Conservation (phyloP, 495 filamentous ascomycete species). For the Podospora pseudocomata region DNA sequence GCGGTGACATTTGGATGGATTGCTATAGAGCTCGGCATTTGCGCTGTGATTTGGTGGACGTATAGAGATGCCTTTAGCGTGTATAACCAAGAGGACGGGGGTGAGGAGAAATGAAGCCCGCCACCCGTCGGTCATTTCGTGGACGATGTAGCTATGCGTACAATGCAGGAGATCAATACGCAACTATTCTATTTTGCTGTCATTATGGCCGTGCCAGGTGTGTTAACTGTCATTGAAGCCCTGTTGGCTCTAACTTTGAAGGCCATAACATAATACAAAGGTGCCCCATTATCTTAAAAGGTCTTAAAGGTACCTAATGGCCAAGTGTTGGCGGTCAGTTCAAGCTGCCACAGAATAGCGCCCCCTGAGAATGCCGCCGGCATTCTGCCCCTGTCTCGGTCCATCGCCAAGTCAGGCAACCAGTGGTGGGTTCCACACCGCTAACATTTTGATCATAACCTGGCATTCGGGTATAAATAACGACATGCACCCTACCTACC, state of each 20-base stretch:
- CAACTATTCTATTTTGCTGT: no score
- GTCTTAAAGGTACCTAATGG: no score
- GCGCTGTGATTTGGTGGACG: conserved; percentile 7
- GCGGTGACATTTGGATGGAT: conserved; percentile 19
- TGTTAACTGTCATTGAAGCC: no score
- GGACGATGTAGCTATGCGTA: no score
- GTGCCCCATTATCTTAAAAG: no score
- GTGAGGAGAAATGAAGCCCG: not conserved
- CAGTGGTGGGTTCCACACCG: not conserved
- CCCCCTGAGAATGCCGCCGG: not conserved
- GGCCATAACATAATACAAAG: no score
- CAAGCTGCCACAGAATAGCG: no score
- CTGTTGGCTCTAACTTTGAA: no score
- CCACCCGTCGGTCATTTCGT: no score
- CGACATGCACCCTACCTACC: not conserved
- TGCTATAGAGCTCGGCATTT: conserved; percentile 12
- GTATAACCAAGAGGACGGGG: conserved; percentile 20
- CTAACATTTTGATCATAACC: not conserved
- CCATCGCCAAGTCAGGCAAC: not conserved
- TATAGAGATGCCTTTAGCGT: conserved; percentile 15
- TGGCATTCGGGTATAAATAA: not conserved
- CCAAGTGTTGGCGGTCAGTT: no score
- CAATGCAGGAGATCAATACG: no score
- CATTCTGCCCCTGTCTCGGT: not conserved
- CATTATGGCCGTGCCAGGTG: no score